Percentiles rank a stretch among this genome's conserved stretches.
These are phyloP conservation scores for Posidonia oceanica DNA, from an alignment of 116 monocot species.

Conservation along the genomic window DNA sequence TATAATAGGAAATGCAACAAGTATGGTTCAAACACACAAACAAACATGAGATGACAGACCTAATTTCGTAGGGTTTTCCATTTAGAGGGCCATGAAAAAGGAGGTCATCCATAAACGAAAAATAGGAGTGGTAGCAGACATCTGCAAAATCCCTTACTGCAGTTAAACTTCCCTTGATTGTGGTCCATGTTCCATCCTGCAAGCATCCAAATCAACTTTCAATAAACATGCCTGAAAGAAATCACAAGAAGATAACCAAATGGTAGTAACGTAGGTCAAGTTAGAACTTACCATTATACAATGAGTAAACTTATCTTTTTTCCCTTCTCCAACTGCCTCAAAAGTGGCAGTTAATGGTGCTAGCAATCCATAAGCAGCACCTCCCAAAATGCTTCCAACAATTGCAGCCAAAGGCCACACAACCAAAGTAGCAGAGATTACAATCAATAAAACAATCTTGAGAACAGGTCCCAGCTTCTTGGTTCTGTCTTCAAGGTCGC, in stretches of 20 bases:
- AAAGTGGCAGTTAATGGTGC: constrained; percentile 77
- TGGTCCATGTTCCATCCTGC: constrained; percentile 97
- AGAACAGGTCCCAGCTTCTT: constrained; percentile 70
- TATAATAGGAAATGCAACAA: no score
- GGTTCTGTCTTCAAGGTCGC: constrained; percentile 53
- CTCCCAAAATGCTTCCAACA: constrained; percentile 48
- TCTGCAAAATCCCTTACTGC: constrained; percentile 80
- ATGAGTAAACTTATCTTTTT: constrained; percentile 44
- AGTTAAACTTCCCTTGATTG: constrained; percentile 60
- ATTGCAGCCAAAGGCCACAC: constrained; percentile 59
- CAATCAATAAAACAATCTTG: constrained; percentile 50
- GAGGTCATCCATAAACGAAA: constrained; percentile 78
- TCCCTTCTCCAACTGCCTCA: constrained; percentile 93
- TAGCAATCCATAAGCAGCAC: constrained; percentile 74
- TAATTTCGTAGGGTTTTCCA: constrained; percentile 58
- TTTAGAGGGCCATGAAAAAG: constrained; percentile 44
- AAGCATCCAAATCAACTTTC: background rate
- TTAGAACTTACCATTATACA: constrained; percentile 49
- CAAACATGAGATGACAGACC: no score
- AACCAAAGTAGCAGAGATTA: constrained; percentile 23
- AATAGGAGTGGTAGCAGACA: constrained; percentile 80
- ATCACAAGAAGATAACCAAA: background rate
- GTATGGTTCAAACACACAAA: background rate
- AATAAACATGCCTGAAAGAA: background rate
- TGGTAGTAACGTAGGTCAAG: background rate